Conservation (phyloP, 345 rosid species). For the Schrenkiella parvula region DNA sequence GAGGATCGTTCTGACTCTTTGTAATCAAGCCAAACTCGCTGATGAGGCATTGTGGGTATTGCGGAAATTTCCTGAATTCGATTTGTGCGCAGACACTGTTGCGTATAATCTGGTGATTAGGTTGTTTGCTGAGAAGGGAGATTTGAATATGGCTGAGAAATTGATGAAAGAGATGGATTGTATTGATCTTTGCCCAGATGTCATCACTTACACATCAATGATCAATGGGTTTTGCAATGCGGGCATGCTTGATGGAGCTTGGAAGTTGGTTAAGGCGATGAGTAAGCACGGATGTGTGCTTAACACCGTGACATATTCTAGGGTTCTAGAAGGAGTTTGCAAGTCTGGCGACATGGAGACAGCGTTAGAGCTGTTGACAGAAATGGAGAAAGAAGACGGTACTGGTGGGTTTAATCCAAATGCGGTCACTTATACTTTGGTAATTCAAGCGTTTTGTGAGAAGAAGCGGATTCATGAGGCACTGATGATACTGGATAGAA, state of each 20-base stretch:
- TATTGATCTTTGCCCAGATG: conserved; percentile 56
- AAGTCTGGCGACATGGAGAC: conserved; percentile 48
- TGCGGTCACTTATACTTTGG: conserved; percentile 61
- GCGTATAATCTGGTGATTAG: conserved; percentile 59
- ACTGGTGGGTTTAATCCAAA: conserved; percentile 44
- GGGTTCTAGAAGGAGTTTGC: conserved; percentile 64
- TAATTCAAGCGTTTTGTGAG: conserved; percentile 59
- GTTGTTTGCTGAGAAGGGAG: conserved; percentile 64
- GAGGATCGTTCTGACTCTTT: conserved; percentile 60
- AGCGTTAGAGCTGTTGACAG: conserved; percentile 55
- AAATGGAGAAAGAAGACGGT: conserved; percentile 67
- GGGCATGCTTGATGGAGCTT: conserved; percentile 64
- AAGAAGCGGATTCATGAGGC: conserved; percentile 51
- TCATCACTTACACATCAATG: conserved; percentile 55
- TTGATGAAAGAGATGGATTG: conserved; percentile 73
- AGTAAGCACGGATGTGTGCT: conserved; percentile 50
- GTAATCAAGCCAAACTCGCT: conserved; percentile 58
- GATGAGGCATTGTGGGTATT: conserved; percentile 66
- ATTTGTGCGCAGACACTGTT: conserved; percentile 43
- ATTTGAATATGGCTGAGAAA: conserved; percentile 46
- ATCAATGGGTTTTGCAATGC: conserved; percentile 65
- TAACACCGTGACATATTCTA: conserved; percentile 59
- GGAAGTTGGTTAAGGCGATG: conserved; percentile 50
- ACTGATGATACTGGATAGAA: conserved; percentile 61
- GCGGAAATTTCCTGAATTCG: conserved; percentile 62